phyloP scores from a whole-genome alignment of 148 eudicot species.

The Simmondsia chinensis region DNA sequence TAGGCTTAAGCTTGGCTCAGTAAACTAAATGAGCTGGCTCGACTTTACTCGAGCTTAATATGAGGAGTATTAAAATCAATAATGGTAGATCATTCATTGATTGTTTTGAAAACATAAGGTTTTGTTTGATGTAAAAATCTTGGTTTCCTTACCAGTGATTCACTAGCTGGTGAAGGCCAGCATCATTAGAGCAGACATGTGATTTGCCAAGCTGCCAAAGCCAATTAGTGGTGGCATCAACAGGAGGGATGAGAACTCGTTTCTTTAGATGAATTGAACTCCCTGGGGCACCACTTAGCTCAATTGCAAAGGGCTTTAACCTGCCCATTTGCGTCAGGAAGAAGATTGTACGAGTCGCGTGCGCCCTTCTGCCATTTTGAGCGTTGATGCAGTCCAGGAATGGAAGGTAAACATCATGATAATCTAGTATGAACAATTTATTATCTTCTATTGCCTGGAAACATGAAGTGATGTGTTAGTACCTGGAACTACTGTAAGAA shows the following conservation, averaged over 20 bases:
- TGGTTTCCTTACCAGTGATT: conserved; percentile 47
- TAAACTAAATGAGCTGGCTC: too few relatives aligned
- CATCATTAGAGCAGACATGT: conserved; percentile 64
- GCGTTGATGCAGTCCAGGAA: conserved; percentile 11
- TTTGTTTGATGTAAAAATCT: background rate
- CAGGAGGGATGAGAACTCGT: conserved; percentile 28
- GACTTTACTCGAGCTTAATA: too few relatives aligned
- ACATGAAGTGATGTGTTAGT: too few relatives aligned
- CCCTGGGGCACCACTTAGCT: conserved; percentile 16
- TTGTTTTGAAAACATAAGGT: too few relatives aligned
- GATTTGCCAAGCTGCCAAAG: conserved; percentile 76
- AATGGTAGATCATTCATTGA: too few relatives aligned
- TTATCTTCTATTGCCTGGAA: conserved; percentile 21
- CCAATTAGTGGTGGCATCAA: conserved; percentile 47
- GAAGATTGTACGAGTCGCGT: conserved; percentile 29
- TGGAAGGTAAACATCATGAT: conserved; percentile 17
- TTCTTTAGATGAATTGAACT: conserved; percentile 38
- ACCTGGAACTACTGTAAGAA: too few relatives aligned
- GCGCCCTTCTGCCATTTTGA: conserved; percentile 8
- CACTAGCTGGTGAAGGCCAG: conserved; percentile 56
- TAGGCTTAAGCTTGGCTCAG: too few relatives aligned
- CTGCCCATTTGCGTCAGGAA: conserved; percentile 10
- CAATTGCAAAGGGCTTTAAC: conserved; percentile 19
- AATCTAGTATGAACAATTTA: conserved; percentile 23
- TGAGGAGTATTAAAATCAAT: too few relatives aligned